A percentile compares a stretch with the other conserved stretches of the same genome.
Evolutionary conservation across 75 land plant species (phyloP).

Genomic region (Isoetes taiwanensis): DNA sequence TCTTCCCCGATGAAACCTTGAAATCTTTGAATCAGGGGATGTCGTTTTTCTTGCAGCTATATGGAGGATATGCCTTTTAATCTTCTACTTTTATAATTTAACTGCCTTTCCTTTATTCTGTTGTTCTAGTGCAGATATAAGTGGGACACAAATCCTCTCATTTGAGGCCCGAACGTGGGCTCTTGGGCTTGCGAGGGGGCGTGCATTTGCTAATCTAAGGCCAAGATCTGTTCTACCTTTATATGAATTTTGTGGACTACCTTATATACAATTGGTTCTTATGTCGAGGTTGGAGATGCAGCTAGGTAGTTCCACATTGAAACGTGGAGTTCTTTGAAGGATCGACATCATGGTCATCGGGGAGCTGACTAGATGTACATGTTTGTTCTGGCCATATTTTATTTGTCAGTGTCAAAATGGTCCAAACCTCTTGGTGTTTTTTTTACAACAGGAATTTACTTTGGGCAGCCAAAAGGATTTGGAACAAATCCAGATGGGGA

Average conservation of each 20-base stretch:
- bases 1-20: too few species aligned
- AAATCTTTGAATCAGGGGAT: too few species aligned
- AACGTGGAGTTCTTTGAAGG: conserved; percentile 86
- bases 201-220: conserved; percentile 91
- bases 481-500: conserved; percentile 59
- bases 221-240: conserved; percentile 81
- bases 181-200: conserved; percentile 72
- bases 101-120: too few species aligned
- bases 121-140: conserved; percentile 89
- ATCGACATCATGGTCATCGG: conserved; percentile 96
- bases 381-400: too few species aligned
- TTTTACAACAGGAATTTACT: conserved; percentile 61
- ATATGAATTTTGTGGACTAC: too few species aligned
- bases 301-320: conserved; percentile 86
- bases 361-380: conserved; percentile 89
- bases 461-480: conserved; percentile 90
- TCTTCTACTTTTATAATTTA: too few species aligned
- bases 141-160: conserved; percentile 80
- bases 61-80: too few species aligned
- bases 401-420: neutral
- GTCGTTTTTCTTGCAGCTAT: too few species aligned
- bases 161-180: conserved; percentile 88
- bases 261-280: too few species aligned
- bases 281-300: conserved; percentile 85
- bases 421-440: too few species aligned